These are phyloP conservation scores for Teratosphaeria destructans DNA, from an alignment of 2,329 filamentous ascomycete genomes.

Conservation along the genomic window DNA sequence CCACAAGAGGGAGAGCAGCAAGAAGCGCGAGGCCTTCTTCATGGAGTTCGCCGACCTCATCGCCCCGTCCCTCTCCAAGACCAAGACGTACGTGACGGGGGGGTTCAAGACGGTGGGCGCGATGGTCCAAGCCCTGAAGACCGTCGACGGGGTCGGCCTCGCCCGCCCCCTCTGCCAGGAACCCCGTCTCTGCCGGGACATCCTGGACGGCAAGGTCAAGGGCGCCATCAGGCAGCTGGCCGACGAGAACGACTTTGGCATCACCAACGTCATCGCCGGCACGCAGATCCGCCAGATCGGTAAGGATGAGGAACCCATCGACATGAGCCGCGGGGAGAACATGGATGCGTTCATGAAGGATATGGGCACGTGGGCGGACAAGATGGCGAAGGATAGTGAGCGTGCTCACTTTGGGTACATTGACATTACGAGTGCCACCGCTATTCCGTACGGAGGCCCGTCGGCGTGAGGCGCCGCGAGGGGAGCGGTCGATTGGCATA, in stretches of 20 bases:
- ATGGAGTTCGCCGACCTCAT: slow-evolving; percentile 49
- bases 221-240: slow-evolving; percentile 37
- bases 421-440: slow-evolving; percentile 30
- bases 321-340: slow-evolving; percentile 40
- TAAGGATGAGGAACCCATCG: slow-evolving; percentile 44
- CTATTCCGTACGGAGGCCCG: slow-evolving; percentile 29
- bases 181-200: slow-evolving; percentile 34
- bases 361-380: slow-evolving; percentile 34
- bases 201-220: slow-evolving; percentile 36
- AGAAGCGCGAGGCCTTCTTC: slow-evolving; percentile 43
- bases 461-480: background rate
- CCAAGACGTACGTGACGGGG: slow-evolving; percentile 49
- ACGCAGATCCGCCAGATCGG: slow-evolving; percentile 42
- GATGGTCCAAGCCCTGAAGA: slow-evolving; percentile 48
- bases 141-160: slow-evolving; percentile 51
- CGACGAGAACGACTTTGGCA: slow-evolving; percentile 44
- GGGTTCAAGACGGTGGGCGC: slow-evolving; percentile 45
- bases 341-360: slow-evolving; percentile 40
- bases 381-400: slow-evolving; percentile 30
- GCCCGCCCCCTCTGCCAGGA: slow-evolving; percentile 46
- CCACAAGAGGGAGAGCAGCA: slow-evolving; percentile 45
- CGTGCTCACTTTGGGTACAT: slow-evolving; percentile 35
- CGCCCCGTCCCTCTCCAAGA: slow-evolving; percentile 38
- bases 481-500: background rate
- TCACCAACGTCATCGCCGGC: slow-evolving; percentile 37